phyloP scores from a whole-genome alignment of 108 stramenopile genomes.

The Mediolabrus comicus region DNA sequence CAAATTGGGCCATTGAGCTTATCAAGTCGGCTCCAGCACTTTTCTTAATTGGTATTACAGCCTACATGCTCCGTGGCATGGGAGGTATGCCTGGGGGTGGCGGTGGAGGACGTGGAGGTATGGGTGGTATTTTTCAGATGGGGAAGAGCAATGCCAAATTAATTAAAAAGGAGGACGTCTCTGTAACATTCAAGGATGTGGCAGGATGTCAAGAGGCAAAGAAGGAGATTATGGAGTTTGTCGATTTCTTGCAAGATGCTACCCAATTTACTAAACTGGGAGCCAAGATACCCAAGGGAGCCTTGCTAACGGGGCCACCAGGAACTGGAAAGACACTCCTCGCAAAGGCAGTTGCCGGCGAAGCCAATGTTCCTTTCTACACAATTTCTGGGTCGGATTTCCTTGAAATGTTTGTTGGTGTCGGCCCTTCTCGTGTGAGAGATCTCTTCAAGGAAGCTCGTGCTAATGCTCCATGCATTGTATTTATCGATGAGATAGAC shows the following conservation, averaged over 20 bases:
- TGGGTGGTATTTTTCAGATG: conserved; percentile 79
- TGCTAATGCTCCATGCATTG: conserved; percentile 91
- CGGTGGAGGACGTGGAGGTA: conserved; percentile 68
- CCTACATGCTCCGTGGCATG: conserved; percentile 81
- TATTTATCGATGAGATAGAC: conserved; percentile 99
- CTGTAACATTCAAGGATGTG: conserved; percentile 93
- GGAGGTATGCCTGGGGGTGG: conserved; percentile 69
- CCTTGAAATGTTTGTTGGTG: conserved; percentile 99
- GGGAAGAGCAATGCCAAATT: conserved; percentile 90
- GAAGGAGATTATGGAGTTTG: conserved; percentile 99
- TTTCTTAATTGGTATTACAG: conserved; percentile 75
- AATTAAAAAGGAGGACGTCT: conserved; percentile 83
- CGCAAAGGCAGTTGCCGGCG: conserved; percentile 99
- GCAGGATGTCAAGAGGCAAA: conserved; percentile 99
- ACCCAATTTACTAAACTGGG: conserved; percentile 91
- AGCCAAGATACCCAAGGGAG: conserved; percentile 97
- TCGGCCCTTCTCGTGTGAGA: conserved; percentile 96
- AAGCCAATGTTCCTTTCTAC: conserved; percentile 96
- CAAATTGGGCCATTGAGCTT: conserved; percentile 80
- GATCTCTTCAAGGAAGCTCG: conserved; percentile 97
- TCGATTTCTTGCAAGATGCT: conserved; percentile 93
- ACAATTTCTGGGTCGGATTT: conserved; percentile 96
- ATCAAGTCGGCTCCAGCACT: conserved; percentile 73
- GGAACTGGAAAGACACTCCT: conserved; percentile 93
- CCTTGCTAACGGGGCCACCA: conserved; percentile 92